These are phyloP conservation scores for Paraphaeosphaeria minitans DNA, from an alignment of 2,329 filamentous ascomycete genomes.

Conservation along the genomic window DNA sequence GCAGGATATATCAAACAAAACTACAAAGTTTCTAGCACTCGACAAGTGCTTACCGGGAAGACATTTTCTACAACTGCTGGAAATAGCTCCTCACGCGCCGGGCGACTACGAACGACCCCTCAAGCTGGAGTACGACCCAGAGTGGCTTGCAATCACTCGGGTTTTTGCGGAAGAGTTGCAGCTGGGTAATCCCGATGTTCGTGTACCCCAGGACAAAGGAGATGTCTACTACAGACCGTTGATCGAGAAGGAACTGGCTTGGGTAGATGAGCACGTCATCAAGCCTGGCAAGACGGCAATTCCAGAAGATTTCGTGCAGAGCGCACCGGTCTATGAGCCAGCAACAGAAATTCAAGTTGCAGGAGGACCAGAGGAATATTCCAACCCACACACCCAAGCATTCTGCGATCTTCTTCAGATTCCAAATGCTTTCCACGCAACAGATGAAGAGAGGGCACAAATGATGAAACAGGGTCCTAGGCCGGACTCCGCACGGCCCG, in stretches of 20 bases:
- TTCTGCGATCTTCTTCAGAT: constrained; percentile 83
- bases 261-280: constrained; percentile 80
- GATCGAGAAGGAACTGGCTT: constrained; percentile 73
- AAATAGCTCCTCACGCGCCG: constrained; percentile 43
- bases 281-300: constrained; percentile 66
- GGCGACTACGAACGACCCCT: constrained; percentile 54
- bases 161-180: constrained; percentile 68
- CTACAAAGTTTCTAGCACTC: constrained; percentile 83
- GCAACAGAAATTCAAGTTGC: constrained; percentile 61
- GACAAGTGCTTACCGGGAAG: constrained; percentile 86
- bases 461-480: constrained; percentile 39
- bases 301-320: constrained; percentile 77
- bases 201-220: constrained; percentile 65
- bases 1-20: constrained; percentile 73
- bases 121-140: constrained; percentile 79
- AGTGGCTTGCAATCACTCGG: constrained; percentile 94
- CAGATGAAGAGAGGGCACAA: constrained; percentile 65
- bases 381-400: constrained; percentile 80
- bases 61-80: constrained; percentile 80
- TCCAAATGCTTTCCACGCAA: constrained; percentile 74
- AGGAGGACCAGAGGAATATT: constrained; percentile 78
- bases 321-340: constrained; percentile 72
- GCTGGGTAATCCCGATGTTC: constrained; percentile 62
- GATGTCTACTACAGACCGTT: constrained; percentile 70
- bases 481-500: constrained; percentile 31